Percentiles rank a stretch among this genome's conserved stretches.
phyloP scores from a whole-genome alignment of 306 rosid species.

The Psophocarpus tetragonolobus region DNA sequence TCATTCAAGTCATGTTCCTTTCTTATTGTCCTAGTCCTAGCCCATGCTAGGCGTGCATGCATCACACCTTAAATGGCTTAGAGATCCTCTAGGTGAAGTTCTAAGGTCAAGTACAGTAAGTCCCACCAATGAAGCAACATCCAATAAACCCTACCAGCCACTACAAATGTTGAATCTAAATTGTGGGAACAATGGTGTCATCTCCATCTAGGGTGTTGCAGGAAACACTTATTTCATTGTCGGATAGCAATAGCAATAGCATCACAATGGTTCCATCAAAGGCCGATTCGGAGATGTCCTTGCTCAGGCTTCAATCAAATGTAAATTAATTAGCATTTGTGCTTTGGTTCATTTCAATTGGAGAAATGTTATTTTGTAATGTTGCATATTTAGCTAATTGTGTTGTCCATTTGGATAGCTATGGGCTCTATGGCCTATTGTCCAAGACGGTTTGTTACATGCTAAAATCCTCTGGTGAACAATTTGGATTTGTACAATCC shows the following conservation, averaged over 20 bases:
- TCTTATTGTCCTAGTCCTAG: too few relatives aligned
- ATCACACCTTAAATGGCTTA: too few relatives aligned
- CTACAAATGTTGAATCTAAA: constrained; percentile 47
- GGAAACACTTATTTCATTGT: constrained; percentile 55
- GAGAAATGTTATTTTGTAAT: background rate
- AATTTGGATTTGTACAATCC: too few relatives aligned
- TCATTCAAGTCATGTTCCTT: too few relatives aligned
- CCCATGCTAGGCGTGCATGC: too few relatives aligned
- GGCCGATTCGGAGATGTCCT: constrained; percentile 52
- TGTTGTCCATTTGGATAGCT: constrained; percentile 14
- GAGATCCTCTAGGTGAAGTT: constrained; percentile 84
- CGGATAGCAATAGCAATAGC: constrained; percentile 73
- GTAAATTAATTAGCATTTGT: constrained; percentile 34
- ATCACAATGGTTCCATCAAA: constrained; percentile 60
- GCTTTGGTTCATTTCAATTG: background rate
- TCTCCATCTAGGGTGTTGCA: constrained; percentile 78
- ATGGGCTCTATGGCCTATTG: constrained; percentile 23
- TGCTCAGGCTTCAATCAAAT: constrained; percentile 48
- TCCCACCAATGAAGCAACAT: constrained; percentile 41
- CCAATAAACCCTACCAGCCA: too few relatives aligned
- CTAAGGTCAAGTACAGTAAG: constrained; percentile 53
- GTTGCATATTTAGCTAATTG: constrained; percentile 12
- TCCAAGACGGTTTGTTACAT: constrained; percentile 10
- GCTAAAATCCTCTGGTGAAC: too few relatives aligned
- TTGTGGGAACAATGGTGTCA: constrained; percentile 45